Evolutionary conservation across 2,329 filamentous ascomycete genomes (phyloP).

Genomic region (Hypoxylon rubiginosum): DNA sequence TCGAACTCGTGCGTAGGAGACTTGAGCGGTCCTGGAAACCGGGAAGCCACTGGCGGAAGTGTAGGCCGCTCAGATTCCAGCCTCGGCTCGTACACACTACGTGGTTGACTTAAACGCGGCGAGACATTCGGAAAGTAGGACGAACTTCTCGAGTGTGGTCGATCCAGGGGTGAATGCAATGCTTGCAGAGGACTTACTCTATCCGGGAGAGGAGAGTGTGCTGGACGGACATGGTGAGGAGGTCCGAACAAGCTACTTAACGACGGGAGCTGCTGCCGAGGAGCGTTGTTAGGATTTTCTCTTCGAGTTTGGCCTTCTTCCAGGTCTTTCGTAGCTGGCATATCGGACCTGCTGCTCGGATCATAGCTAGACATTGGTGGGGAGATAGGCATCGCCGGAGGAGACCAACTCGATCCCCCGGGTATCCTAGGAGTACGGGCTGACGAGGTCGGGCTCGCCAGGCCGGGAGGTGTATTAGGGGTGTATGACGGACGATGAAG

Average conservation of each 20-base stretch:
- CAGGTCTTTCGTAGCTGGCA: slow-evolving; percentile 58
- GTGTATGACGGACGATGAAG: slow-evolving; percentile 64
- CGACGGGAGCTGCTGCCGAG: slow-evolving; percentile 66
- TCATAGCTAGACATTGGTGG: slow-evolving; percentile 73
- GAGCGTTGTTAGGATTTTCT: slow-evolving; percentile 49
- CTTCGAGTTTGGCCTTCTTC: slow-evolving; percentile 56
- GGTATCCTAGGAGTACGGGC: slow-evolving; percentile 62
- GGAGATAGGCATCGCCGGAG: slow-evolving; percentile 59
- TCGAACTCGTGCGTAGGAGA: slow-evolving; percentile 60
- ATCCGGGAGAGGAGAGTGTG: slow-evolving; percentile 63
- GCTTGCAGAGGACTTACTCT: slow-evolving; percentile 59
- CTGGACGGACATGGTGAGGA: slow-evolving; percentile 58
- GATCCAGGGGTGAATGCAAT: slow-evolving; percentile 62
- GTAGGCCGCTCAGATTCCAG: slow-evolving; percentile 59
- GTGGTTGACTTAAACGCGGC: slow-evolving; percentile 58
- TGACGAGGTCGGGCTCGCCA: slow-evolving; percentile 65
- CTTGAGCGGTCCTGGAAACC: slow-evolving; percentile 60
- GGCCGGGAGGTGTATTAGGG: slow-evolving; percentile 66
- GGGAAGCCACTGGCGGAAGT: slow-evolving; percentile 50
- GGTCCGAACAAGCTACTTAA: slow-evolving; percentile 70
- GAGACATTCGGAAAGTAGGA: slow-evolving; percentile 63
- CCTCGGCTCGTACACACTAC: slow-evolving; percentile 62
- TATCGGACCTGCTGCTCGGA: slow-evolving; percentile 59
- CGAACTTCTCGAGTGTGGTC: slow-evolving; percentile 56
- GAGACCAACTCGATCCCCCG: slow-evolving; percentile 62